phyloP scores from a whole-genome alignment of 2,329 filamentous ascomycete genomes.

The Phialophora verrucosa region DNA sequence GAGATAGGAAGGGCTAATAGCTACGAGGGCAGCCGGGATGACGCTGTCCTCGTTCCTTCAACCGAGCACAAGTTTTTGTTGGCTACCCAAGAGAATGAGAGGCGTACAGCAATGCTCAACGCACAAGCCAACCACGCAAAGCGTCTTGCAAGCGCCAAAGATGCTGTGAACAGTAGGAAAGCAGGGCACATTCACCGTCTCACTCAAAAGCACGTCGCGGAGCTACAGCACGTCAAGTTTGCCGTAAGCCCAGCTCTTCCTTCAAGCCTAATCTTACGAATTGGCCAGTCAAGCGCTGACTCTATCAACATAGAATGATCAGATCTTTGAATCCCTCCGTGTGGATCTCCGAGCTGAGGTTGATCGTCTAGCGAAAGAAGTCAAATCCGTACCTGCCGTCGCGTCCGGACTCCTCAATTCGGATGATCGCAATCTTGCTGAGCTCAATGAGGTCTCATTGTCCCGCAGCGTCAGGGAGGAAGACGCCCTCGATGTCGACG shows the following conservation, averaged over 20 bases:
- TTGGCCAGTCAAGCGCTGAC: neutral
- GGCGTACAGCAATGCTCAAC: constrained; percentile 18
- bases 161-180: neutral
- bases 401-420: constrained; percentile 26
- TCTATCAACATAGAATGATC: constrained; percentile 18
- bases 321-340: constrained; percentile 19
- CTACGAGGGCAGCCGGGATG: neutral
- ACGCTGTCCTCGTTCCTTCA: constrained; percentile 11
- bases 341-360: constrained; percentile 13
- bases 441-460: constrained; percentile 22
- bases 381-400: constrained; percentile 17
- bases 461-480: neutral
- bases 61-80: constrained; percentile 25
- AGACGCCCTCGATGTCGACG: constrained; percentile 15
- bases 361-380: constrained; percentile 17
- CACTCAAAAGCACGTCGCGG: constrained; percentile 24
- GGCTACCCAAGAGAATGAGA: constrained; percentile 29
- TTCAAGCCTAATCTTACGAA: neutral
- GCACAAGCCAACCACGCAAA: constrained; percentile 20
- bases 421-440: constrained; percentile 30
- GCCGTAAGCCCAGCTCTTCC: constrained; percentile 4
- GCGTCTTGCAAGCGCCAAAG: neutral
- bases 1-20: neutral
- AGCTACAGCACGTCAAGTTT: constrained; percentile 33
- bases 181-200: constrained; percentile 20